A percentile compares a stretch with the other conserved stretches of the same genome.
Conservation (phyloP, 257 asterid genomes). For the Craterostigma plantagineum region DNA sequence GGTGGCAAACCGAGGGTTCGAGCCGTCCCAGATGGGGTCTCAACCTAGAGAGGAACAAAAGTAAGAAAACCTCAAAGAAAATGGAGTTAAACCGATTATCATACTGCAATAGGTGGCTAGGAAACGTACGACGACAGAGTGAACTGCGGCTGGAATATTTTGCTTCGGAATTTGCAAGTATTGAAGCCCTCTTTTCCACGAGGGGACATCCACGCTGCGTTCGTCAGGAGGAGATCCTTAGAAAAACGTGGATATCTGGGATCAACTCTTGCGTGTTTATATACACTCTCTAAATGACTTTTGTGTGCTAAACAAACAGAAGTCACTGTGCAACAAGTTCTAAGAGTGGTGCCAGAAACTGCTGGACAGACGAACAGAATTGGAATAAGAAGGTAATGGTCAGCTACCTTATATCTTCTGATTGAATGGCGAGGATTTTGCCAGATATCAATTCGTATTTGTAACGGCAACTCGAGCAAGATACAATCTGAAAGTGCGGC, state of each 20-base stretch:
- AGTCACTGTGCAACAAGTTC: constrained; percentile 2
- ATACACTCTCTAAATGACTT: constrained; percentile 7
- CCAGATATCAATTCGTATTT: constrained; percentile 87
- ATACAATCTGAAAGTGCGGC: constrained; percentile 54
- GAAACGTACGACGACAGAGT: constrained; percentile 82
- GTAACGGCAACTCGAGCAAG: constrained; percentile 90
- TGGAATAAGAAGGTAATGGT: constrained; percentile 9
- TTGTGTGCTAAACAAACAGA: background rate
- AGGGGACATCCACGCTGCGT: constrained; percentile 99
- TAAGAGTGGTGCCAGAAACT: background rate
- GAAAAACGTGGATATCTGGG: constrained; percentile 78
- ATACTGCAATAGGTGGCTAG: background rate
- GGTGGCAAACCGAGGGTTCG: constrained; percentile 91
- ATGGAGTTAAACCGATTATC: too few species aligned
- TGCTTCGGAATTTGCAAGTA: constrained; percentile 58
- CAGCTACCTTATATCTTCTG: constrained; percentile 88
- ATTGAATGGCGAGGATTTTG: constrained; percentile 47
- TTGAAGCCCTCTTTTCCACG: constrained; percentile 75
- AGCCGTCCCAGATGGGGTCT: constrained; percentile 79
- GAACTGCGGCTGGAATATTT: constrained; percentile 75
- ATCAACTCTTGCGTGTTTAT: constrained; percentile 25
- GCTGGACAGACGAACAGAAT: constrained; percentile 4
- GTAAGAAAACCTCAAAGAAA: background rate
- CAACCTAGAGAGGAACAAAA: constrained; percentile 41
- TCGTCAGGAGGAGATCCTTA: constrained; percentile 98